Base-by-base conservation (phyloP, 768 basidiomycete species). In the Lentinus tigrinus region DNA sequence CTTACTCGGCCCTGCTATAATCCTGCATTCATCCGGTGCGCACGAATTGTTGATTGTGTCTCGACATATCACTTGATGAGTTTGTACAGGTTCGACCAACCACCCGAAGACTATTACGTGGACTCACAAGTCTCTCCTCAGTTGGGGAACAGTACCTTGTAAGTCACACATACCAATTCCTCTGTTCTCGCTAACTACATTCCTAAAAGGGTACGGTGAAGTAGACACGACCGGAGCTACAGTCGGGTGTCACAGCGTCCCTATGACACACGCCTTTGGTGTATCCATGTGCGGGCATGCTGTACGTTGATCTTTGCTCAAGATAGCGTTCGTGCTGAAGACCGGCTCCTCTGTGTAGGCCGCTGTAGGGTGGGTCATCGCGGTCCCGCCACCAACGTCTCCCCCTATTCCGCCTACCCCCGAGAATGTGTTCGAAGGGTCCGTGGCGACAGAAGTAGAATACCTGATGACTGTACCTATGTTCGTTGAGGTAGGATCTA, bases 401-500 rank as follows among this genome's bases (percentile, higher is more conserved):
- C 64, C 67, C 13, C 64, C 65, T 1, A 36, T 52, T 21, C 53
- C 62, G 21, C 61, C 70, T 2, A 72, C 60, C 4, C 61, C 69
- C 7, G 62, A 67, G 17, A 53, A 42, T 11, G 55, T 63, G 21
- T 47, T 70, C 19, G 37, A 63, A 24, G 57, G 51, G 9, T 26
- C 54, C 3, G 46, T 59, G 2, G 44, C 36, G 3, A 64, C 66
- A 4, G 56, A 54, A 10, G 56, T 39, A 19, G 63, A 60, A 10
- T 39, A 60, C 24, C 14, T 65, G 2, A 52, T 53, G 23, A 42
- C 48, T 40, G 72, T 70, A 7, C 72, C 72, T 13, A 53, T 63
- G 9, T 67, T 69, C 43, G 36, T 73, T 10, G 68, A 73, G 61
- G 72, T 65, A 51, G 44, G 16, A 50, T 42, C 60, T 61, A 47